Conservation (phyloP, 2,329 filamentous ascomycete genomes). For the Fusarium pilosicola region DNA sequence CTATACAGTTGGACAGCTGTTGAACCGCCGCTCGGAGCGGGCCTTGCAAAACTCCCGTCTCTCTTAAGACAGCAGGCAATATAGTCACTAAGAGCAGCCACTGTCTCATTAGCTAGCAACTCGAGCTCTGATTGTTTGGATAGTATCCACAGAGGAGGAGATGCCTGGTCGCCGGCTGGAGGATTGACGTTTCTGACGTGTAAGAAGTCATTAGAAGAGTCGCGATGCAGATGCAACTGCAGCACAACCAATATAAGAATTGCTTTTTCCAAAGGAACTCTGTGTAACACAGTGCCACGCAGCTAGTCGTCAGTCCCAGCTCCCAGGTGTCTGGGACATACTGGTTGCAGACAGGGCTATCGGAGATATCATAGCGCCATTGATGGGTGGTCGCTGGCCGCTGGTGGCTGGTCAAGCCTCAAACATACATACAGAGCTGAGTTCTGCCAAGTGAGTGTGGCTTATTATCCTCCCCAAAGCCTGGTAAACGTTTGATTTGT, state of each 20-base stretch:
- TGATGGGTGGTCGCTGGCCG: neutral
- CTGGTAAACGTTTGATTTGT: slow-evolving; percentile 9
- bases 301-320: slow-evolving; percentile 3
- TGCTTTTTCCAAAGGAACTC: slow-evolving; percentile 15
- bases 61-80: neutral
- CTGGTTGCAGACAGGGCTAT: slow-evolving; percentile 17
- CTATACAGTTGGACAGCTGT: neutral
- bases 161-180: slow-evolving; percentile 2
- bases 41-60: slow-evolving; percentile 22
- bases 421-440: neutral
- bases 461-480: neutral
- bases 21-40: slow-evolving; percentile 23
- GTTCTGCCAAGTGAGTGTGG: slow-evolving; percentile 4
- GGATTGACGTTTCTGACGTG: slow-evolving; percentile 2
- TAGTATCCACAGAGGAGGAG: slow-evolving; percentile 19
- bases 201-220: neutral
- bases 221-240: slow-evolving; percentile 6
- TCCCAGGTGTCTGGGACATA: slow-evolving; percentile 17
- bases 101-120: slow-evolving; percentile 24
- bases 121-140: slow-evolving; percentile 20
- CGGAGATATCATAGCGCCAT: slow-evolving; percentile 15
- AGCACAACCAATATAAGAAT: neutral
- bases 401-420: neutral
- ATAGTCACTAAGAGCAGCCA: slow-evolving; percentile 16
- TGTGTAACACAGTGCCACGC: neutral